A percentile compares a stretch with the other conserved stretches of the same genome.
phyloP scores from a whole-genome alignment of 139 green algal genomes.

The Mesotaenium endlicherianum region DNA sequence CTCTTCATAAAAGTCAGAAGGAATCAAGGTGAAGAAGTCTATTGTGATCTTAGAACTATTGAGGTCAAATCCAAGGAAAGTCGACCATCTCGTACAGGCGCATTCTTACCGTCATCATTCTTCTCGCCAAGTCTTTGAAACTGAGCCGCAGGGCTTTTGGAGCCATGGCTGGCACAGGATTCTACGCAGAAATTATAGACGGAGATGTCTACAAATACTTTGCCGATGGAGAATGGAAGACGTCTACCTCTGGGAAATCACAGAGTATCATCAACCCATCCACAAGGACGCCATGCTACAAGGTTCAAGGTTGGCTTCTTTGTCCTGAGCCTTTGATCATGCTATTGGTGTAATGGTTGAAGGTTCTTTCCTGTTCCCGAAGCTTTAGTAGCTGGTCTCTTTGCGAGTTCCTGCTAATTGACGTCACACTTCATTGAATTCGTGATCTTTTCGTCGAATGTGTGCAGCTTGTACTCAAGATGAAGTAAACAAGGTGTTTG shows the following conservation, averaged over 20 bases:
- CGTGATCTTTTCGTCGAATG: background rate
- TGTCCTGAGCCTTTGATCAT: background rate
- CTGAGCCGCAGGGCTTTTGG: too few species aligned
- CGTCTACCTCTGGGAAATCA: conserved; percentile 65
- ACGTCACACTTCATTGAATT: background rate
- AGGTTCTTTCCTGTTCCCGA: background rate
- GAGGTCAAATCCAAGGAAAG: too few species aligned
- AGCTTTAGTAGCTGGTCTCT: background rate
- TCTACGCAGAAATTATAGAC: conserved; percentile 27
- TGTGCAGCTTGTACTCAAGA: conserved; percentile 80
- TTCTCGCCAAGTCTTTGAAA: too few species aligned
- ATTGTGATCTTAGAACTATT: too few species aligned
- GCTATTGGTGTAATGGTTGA: background rate
- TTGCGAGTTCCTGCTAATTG: background rate
- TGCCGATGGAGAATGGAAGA: conserved; percentile 76
- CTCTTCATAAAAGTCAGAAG: too few species aligned
- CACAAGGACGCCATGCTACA: conserved; percentile 18
- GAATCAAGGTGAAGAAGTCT: too few species aligned
- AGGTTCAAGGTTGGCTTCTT: conserved; percentile 72
- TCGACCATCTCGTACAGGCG: too few species aligned
- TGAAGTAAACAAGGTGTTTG: conserved; percentile 84
- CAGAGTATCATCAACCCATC: conserved; percentile 74
- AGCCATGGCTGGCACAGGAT: conserved; percentile 14
- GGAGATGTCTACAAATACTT: conserved; percentile 72
- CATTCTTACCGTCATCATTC: too few species aligned